Evolutionary conservation across 768 basidiomycete genomes (phyloP).

Genomic region (Chalciporus chontae): DNA sequence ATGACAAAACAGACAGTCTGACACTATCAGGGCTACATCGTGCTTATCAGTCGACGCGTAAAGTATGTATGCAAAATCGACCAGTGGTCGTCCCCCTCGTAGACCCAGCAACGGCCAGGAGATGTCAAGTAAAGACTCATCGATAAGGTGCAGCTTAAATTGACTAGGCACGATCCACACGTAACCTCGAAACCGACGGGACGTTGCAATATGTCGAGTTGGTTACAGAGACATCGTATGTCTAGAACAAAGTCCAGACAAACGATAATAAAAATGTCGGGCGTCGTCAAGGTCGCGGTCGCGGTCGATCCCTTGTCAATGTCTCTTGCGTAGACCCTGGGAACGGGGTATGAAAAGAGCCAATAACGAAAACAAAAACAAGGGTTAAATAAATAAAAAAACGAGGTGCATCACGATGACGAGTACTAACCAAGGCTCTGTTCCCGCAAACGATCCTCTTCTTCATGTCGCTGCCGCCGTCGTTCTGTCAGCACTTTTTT

Average conservation of each 20-base stretch:
- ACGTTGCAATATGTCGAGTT: neutral
- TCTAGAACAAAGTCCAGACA: no score
- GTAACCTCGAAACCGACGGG: no score
- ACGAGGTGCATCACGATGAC: neutral
- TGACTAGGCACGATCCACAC: no score
- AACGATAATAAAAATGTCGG: neutral
- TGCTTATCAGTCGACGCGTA: no score
- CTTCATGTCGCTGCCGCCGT: slow-evolving; percentile 19
- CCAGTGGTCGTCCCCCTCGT: no score
- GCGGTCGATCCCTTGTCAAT: slow-evolving; percentile 1
- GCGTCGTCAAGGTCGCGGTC: neutral
- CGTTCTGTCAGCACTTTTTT: slow-evolving; percentile 27
- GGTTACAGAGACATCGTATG: neutral
- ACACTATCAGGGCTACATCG: no score
- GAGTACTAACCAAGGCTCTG: slow-evolving; percentile 1
- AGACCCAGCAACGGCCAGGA: no score
- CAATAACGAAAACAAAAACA: neutral
- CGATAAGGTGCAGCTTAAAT: no score
- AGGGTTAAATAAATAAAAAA: slow-evolving; percentile 11
- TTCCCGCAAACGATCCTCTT: slow-evolving; percentile 17
- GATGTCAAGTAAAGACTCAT: no score
- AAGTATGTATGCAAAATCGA: no score
- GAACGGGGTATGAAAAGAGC: neutral
- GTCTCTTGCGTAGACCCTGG: slow-evolving; percentile 6
- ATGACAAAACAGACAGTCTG: no score